Evolutionary conservation across 1,284 basidiomycete species (phyloP), one percentile per base, ranked within the genome.

Genomic region (Pseudozyma sp.): DNA sequence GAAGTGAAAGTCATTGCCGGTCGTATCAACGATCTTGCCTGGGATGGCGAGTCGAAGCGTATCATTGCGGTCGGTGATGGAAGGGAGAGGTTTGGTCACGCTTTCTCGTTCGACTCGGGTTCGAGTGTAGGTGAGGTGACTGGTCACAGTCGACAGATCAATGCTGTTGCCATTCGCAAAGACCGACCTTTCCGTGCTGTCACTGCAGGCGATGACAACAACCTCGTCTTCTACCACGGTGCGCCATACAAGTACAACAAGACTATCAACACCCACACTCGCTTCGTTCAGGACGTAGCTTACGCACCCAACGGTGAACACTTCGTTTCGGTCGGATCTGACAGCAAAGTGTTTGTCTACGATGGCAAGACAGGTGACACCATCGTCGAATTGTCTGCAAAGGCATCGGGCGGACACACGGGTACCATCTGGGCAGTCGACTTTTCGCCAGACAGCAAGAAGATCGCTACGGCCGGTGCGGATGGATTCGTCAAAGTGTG

Each of bases 11-110:
- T 92, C 10, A 87, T 99, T 47, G 90, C 91, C 1, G 95, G 94
- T 3, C 89, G 89, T 61, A 90, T 99, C 80, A 95, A 95, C 79
- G 97, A 99, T 86, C 89, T 99, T 6, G 91, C 92, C 19, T 98
- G 95, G 95, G 97, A 99, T 82, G 92, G 92, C 4, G 97, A 99
- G 85, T 81, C 79, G 58, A 97, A 98, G 86, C 90, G 97, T 14
- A 92, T 99, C 76, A 92, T 98, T 53, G 94, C 92, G 16, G 96
- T 95, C n/a, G 97, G 97, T 52, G 94, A 97, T 70, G 96, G 96
- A 44, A 89, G 91, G 71, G 95, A 95, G 82, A 92, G 91, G 91
- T 84, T 80, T 51, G 82, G 81, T 5, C 71, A 76, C 31, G 82
- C 80, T 6, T 83, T 85, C 57, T 59, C 72, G 77, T 90, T 86